phyloP scores from a whole-genome alignment of 768 basidiomycete species.

The Amanita phalloides region DNA sequence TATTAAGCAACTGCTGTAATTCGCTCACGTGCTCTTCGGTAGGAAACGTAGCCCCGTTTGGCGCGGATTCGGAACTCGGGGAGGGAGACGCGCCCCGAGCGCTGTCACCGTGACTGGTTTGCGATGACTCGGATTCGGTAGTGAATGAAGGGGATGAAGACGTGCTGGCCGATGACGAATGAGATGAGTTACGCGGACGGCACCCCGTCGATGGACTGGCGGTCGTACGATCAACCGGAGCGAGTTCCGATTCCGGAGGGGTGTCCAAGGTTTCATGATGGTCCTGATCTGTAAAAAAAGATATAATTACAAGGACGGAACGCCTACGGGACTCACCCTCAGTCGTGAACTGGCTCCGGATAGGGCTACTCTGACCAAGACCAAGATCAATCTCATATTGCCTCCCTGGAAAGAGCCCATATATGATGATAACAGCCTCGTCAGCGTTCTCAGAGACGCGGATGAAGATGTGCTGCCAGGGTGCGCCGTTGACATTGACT shows the following conservation, averaged over 20 bases:
- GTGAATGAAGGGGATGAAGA: conserved; percentile 6
- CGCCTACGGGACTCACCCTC: conserved; percentile 31
- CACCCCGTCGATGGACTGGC: conserved; percentile 23
- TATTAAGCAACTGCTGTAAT: conserved; percentile 56
- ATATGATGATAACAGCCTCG: conserved; percentile 86
- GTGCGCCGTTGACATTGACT: conserved; percentile 69
- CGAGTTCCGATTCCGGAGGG: conserved; percentile 24
- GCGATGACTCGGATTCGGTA: conserved; percentile 1
- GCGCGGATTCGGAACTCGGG: background rate
- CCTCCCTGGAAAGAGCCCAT: conserved; percentile 78
- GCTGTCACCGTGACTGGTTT: conserved; percentile 5
- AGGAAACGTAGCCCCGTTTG: conserved; percentile 28
- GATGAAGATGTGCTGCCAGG: conserved; percentile 73
- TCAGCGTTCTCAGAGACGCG: conserved; percentile 73
- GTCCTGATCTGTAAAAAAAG: conserved; percentile 13
- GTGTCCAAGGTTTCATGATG: conserved; percentile 21
- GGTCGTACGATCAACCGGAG: conserved; percentile 17
- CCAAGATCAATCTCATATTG: conserved; percentile 87
- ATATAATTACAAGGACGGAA: conserved; percentile 4
- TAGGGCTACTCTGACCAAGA: conserved; percentile 39
- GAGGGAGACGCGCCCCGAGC: conserved; percentile 18
- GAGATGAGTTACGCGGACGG: conserved; percentile 6
- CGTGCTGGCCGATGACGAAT: conserved; percentile 10
- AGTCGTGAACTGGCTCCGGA: conserved; percentile 59
- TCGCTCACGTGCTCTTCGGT: conserved; percentile 58